Evolutionary conservation across 1,284 basidiomycete genomes (phyloP).

Genomic region (Pseudomicrostroma phylloplanum): DNA sequence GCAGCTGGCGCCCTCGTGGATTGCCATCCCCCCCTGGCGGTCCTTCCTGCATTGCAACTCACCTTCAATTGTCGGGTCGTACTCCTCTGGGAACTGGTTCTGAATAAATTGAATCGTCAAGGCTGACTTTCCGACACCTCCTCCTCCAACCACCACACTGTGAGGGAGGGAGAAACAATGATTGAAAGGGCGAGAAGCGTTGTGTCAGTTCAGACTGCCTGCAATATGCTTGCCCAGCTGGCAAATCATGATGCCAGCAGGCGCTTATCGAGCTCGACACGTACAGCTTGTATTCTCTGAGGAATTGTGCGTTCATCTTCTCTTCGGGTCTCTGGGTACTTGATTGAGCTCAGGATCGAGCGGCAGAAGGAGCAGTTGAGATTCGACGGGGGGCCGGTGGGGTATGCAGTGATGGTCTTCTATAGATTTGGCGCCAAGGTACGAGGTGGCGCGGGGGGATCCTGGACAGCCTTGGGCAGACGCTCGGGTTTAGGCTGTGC

Average conservation of each 20-base stretch:
- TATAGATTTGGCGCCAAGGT: too few species aligned
- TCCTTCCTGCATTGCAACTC: constrained; percentile 18
- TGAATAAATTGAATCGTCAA: constrained; percentile 93
- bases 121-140: constrained; percentile 87
- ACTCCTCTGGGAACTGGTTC: constrained; percentile 94
- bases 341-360: too few species aligned
- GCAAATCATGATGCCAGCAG: not conserved
- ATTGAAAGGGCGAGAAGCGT: not conserved
- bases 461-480: too few species aligned
- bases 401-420: too few species aligned
- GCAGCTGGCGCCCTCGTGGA: constrained; percentile 1
- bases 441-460: too few species aligned
- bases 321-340: too few species aligned
- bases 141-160: constrained; percentile 85
- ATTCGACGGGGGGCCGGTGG: too few species aligned
- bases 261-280: not conserved
- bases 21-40: not conserved
- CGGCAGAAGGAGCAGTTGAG: too few species aligned
- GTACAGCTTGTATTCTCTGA: constrained; percentile 82
- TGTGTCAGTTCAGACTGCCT: not conserved
- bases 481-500: too few species aligned
- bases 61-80: constrained; percentile 96
- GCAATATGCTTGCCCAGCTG: not conserved
- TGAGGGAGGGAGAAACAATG: not conserved
- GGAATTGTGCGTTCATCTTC: constrained; percentile 54